Conservation (phyloP, 331 rosid genomes). For the Pyrus hybrid region DNA sequence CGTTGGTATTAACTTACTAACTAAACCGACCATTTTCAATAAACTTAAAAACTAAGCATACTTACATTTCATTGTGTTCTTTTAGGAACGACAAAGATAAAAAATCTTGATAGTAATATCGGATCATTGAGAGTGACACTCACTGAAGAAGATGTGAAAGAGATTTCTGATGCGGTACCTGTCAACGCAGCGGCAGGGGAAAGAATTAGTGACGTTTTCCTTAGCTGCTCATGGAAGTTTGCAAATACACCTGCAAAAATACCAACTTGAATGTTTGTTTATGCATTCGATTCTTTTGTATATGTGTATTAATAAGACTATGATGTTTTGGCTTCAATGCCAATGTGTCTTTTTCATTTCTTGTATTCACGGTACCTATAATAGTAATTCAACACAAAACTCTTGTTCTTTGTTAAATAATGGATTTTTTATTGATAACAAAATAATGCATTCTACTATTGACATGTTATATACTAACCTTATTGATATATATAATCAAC, state of each 20-base stretch:
- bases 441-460: too few species aligned
- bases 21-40: neutral
- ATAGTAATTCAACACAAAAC: too few species aligned
- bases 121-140: conserved; percentile 45
- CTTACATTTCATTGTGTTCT: neutral
- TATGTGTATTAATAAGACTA: too few species aligned
- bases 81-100: conserved; percentile 44
- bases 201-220: conserved; percentile 2
- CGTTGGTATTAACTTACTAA: neutral
- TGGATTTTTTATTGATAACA: too few species aligned
- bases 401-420: too few species aligned
- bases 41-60: neutral
- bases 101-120: conserved; percentile 47
- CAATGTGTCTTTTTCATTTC: too few species aligned
- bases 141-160: conserved; percentile 33
- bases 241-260: conserved; percentile 30
- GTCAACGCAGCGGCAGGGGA: conserved; percentile 35
- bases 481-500: too few species aligned
- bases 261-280: neutral
- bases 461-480: too few species aligned
- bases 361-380: too few species aligned
- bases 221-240: conserved; percentile 45
- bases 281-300: too few species aligned
- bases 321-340: too few species aligned
- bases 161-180: conserved; percentile 47